Base-by-base conservation (phyloP, 108 stramenopile species). In the Nitzschia palea region DNA sequence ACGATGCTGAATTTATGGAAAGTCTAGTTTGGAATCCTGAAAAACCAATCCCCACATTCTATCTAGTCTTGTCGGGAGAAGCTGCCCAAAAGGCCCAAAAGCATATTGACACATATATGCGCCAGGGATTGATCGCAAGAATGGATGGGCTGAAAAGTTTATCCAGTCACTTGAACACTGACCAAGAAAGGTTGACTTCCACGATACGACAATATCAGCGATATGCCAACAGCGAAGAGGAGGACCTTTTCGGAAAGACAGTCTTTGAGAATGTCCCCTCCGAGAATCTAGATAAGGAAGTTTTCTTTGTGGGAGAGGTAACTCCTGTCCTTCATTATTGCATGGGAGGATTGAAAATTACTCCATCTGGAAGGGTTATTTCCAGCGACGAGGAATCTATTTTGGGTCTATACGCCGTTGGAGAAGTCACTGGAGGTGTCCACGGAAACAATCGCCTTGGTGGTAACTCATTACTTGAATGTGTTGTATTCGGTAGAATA, bases 381-480 rank as follows among this genome's bases (percentile, higher is more conserved):
- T 51, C 73, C 28, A 56, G 57, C 30, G 58, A 76, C 43, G 31
- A 73, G 14, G 51, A 69, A 20, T 52, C 54, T 34, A 85, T 91
- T 55, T 71, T 63, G 35, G 86, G 89, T 9, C 72, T 93, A 32
- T 80, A 83, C 58, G 91, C 86, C 20, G 88, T 76, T 17, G 91
- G 91, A 36, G 91, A 93, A 58, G 86, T 86, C 6, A 87, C 86
- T 1, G 91, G 91, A 51, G 91, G 89, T 1, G 84, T 93, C 23
- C 87, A 93, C 57, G 87, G 88, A 5, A 74, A 75, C 40, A 91
- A 94, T 57, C 83, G 90, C 4, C 66, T 97, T 15, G 96, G 89
- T 26, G 96, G 96, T 3, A 97, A 95, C 53, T 84, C 81, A 18
- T 79, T 97, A 27, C 72, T 95, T 37, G 96, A 97, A 57, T 97